phyloP scores from a whole-genome alignment of 345 rosid genomes.

The Arabidopsis thaliana region TAIR10.1 NC_003075.7:12535001-12535500 shows the following conservation, averaged over 20 bases:
- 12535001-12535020: background rate
- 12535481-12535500: too few relatives aligned
- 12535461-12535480: too few relatives aligned
- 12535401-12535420: background rate
- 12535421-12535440: background rate
- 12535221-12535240: background rate
- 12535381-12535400: background rate
- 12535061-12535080: slow-evolving; percentile 14
- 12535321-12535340: background rate
- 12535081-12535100: slow-evolving; percentile 5
- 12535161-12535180: slow-evolving; percentile 4
- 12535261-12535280: background rate
- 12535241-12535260: background rate
- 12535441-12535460: background rate
- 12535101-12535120: slow-evolving; percentile 18
- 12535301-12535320: background rate
- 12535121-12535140: background rate
- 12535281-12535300: background rate
- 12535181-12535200: background rate
- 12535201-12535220: background rate
- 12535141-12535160: background rate
- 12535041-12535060: slow-evolving; percentile 18
- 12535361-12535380: background rate
- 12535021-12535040: slow-evolving; percentile 1
- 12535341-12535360: background rate